phyloP scores from a whole-genome alignment of 306 rosid species.

The Betula pendula region DNA sequence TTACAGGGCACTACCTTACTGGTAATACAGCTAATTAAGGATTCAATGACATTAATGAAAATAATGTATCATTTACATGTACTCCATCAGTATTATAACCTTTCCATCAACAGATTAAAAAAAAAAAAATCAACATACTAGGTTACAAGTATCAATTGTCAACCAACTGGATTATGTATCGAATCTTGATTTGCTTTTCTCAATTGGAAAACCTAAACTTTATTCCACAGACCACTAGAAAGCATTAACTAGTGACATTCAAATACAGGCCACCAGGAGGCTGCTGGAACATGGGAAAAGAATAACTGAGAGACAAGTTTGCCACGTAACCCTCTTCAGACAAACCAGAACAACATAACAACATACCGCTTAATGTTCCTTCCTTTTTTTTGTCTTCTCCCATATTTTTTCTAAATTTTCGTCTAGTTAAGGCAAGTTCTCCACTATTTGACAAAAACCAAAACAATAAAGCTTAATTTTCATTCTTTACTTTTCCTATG shows the following conservation, averaged over 20 bases:
- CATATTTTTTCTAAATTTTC: not conserved
- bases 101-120: not conserved
- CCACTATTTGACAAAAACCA: not conserved
- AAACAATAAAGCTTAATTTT: not conserved
- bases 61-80: not conserved
- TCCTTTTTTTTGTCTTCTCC: not conserved
- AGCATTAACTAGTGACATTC: slow-evolving; percentile 3
- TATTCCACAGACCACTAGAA: not conserved
- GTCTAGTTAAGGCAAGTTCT: not conserved
- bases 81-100: not conserved
- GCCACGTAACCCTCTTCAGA: not conserved
- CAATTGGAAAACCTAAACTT: not conserved
- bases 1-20: not conserved
- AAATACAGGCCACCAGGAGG: not conserved
- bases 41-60: not conserved
- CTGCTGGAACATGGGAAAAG: not conserved
- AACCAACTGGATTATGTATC: not conserved
- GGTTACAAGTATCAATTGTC: not conserved
- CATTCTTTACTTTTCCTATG: not conserved
- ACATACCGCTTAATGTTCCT: not conserved
- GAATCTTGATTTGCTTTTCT: not conserved
- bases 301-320: not conserved
- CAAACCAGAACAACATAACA: slow-evolving; percentile 3
- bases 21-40: not conserved
- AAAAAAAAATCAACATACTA: not conserved